Percentiles rank a stretch among this genome's conserved stretches.
Evolutionary conservation across 192 early-diverging fungal species (phyloP).

Genomic region (Entomortierella parvispora): DNA sequence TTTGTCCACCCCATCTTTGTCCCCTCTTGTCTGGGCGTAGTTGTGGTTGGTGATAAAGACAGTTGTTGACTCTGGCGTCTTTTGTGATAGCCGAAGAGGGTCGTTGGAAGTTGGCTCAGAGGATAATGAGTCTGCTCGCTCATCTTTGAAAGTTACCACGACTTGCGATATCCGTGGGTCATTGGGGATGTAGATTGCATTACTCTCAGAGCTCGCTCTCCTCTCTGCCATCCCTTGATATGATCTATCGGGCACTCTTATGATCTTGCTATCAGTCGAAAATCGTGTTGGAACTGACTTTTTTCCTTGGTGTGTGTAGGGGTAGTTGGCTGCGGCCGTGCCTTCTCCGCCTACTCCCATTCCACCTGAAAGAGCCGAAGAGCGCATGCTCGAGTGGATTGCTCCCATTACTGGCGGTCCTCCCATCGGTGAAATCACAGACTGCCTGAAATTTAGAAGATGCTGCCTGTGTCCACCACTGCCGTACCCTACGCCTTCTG

Average conservation of each 20-base stretch:
- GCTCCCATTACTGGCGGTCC: background rate
- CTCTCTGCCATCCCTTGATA: background rate
- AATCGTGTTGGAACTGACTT: background rate
- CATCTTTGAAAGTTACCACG: constrained; percentile 31
- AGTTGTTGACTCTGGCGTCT: constrained; percentile 13
- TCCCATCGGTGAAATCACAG: constrained; percentile 27
- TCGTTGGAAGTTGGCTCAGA: background rate
- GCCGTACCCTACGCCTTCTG: background rate
- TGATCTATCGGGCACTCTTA: constrained; percentile 12
- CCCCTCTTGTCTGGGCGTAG: constrained; percentile 1
- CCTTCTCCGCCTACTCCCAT: background rate
- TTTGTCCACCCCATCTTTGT: background rate
- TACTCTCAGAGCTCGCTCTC: constrained; percentile 6
- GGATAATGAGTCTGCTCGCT: background rate
- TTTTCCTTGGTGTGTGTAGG: constrained; percentile 12
- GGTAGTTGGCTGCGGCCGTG: background rate
- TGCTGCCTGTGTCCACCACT: constrained; percentile 16
- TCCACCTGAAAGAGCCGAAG: background rate
- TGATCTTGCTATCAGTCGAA: background rate
- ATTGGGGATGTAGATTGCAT: constrained; percentile 15
- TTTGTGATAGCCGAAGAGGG: background rate
- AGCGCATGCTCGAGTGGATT: too few species aligned
- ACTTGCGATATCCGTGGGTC: constrained; percentile 31
- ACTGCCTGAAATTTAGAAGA: constrained; percentile 35
- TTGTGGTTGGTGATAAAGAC: constrained; percentile 26